These are phyloP conservation scores for Marchantia polymorpha DNA, from an alignment of 225 moss, liverwort and hornwort species.

Conservation along the genomic window DNA sequence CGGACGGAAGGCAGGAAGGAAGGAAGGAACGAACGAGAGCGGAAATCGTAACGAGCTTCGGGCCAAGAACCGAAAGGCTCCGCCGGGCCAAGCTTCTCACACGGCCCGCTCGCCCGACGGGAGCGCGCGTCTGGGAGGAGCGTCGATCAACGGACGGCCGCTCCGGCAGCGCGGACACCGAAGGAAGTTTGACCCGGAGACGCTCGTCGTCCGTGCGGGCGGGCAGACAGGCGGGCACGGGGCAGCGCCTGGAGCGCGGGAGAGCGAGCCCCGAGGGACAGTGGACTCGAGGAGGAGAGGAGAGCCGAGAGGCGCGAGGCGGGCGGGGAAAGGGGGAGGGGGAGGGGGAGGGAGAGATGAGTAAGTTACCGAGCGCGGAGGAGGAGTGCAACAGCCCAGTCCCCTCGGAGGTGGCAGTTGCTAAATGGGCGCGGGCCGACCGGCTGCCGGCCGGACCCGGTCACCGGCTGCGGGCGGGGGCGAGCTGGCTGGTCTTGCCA, in stretches of 20 bases:
- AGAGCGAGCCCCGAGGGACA: not conserved
- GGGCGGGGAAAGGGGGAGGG: not conserved
- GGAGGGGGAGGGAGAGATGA: not conserved
- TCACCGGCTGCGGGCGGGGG: conserved; percentile 5
- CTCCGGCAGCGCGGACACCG: not conserved
- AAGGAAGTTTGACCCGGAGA: not conserved
- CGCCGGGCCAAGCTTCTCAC: too few species aligned
- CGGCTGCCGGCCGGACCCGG: conserved; percentile 21
- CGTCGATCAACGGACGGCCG: not conserved
- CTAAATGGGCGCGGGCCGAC: conserved; percentile 14
- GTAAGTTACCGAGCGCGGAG: not conserved
- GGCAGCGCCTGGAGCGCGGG: too few species aligned
- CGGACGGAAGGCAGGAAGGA: too few species aligned
- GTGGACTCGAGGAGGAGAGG: not conserved
- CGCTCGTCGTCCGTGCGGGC: not conserved
- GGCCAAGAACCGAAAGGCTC: too few species aligned
- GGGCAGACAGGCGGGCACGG: not conserved
- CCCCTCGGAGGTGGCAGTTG: conserved; percentile 26
- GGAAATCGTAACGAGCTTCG: too few species aligned
- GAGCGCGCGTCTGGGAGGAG: too few species aligned
- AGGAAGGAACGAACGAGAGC: too few species aligned
- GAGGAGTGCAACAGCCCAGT: not conserved
- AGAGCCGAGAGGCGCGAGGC: not conserved
- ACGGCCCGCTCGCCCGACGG: too few species aligned
- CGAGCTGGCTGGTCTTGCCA: not conserved